Conservation (phyloP, 129 eudicot genomes). For the Saussurea involucrata region DNA sequence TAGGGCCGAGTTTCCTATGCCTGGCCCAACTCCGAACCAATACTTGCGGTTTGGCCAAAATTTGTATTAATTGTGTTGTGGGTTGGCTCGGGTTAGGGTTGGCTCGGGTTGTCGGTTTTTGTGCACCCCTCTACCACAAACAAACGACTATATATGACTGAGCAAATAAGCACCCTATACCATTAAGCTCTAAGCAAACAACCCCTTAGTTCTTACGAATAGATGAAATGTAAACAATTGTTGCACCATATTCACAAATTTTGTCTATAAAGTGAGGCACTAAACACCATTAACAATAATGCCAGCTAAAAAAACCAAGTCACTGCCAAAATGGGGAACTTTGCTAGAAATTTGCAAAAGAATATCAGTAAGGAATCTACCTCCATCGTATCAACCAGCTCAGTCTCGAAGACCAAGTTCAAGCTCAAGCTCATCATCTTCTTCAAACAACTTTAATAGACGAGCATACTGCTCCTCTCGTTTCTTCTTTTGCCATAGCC, state of each 20-base stretch:
- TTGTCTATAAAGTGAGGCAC: background rate
- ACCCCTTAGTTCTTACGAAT: background rate
- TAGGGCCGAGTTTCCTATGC: background rate
- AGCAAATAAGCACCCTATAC: background rate
- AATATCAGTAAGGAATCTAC: constrained; percentile 27
- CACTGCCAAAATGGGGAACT: background rate
- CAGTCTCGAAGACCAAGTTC: constrained; percentile 94
- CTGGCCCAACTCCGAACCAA: background rate
- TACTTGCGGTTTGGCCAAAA: background rate
- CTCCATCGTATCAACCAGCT: constrained; percentile 31
- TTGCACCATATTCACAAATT: background rate
- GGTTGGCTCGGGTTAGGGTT: background rate
- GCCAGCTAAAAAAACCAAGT: background rate
- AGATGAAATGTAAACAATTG: background rate
- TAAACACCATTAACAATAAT: background rate
- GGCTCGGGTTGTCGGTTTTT: background rate
- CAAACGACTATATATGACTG: background rate
- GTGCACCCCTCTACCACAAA: background rate
- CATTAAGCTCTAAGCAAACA: background rate
- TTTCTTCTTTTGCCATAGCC: constrained; percentile 85
- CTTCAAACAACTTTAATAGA: constrained; percentile 86
- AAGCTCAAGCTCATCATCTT: constrained; percentile 94
- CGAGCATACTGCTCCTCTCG: constrained; percentile 97
- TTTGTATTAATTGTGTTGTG: background rate
- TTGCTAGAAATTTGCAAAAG: background rate